Conservation (phyloP, 2,329 filamentous ascomycete genomes). For the Aspergillus alliaceus region DNA sequence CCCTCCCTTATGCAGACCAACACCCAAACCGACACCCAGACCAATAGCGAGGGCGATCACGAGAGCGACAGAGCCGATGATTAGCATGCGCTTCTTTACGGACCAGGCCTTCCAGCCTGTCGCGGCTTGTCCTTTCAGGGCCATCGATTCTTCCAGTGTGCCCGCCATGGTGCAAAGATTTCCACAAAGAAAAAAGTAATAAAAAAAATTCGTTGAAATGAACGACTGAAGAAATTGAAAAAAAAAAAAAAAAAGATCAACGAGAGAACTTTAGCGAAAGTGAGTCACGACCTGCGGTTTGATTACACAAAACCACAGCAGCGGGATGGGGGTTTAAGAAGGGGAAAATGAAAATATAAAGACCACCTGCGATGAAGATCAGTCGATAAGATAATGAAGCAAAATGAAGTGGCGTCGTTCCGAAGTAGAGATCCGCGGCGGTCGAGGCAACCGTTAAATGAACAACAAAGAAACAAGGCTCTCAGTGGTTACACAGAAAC, state of each 20-base stretch:
- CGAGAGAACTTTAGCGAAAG: not conserved
- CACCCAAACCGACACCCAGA: conserved; percentile 58
- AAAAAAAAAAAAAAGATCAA: not conserved
- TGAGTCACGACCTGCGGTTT: not conserved
- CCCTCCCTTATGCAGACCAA: conserved; percentile 49
- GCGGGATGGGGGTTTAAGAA: not conserved
- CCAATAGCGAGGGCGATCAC: conserved; percentile 53
- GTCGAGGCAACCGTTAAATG: not conserved
- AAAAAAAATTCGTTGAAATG: not conserved
- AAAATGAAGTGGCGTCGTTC: not conserved
- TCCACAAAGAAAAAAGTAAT: not conserved
- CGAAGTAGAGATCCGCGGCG: not conserved
- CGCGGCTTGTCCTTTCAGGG: conserved; percentile 18
- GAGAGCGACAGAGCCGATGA: conserved; percentile 22
- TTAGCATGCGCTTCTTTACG: conserved; percentile 34
- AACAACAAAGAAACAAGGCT: not conserved
- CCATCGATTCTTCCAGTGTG: conserved; percentile 6
- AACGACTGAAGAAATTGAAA: not conserved
- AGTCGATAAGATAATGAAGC: not conserved
- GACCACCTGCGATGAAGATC: not conserved
- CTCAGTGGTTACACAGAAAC: not conserved
- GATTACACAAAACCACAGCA: not conserved
- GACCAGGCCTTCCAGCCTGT: conserved; percentile 30
- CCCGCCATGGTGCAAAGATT: conserved; percentile 3
- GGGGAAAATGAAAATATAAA: not conserved